Conservation (phyloP, 805 yeast genomes). For the Saccharomyces jurei region DNA sequence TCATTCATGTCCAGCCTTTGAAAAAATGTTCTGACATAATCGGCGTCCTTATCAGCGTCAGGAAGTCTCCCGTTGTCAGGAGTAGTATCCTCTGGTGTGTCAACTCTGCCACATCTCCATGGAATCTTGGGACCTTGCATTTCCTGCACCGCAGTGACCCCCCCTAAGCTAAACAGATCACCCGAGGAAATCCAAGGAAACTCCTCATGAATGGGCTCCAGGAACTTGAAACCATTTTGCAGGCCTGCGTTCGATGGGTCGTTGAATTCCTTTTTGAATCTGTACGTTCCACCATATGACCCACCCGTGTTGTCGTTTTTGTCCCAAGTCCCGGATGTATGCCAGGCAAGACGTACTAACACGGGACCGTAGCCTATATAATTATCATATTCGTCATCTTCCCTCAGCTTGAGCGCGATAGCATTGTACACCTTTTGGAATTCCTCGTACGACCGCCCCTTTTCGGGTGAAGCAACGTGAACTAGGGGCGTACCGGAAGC, state of each 20-base stretch:
- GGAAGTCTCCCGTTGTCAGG: constrained; percentile 71
- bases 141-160: constrained; percentile 71
- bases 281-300: constrained; percentile 65
- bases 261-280: constrained; percentile 40
- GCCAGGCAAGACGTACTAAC: constrained; percentile 78
- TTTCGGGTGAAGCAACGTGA: constrained; percentile 29
- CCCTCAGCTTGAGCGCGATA: constrained; percentile 55
- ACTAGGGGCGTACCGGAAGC: constrained; percentile 33
- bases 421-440: constrained; percentile 65
- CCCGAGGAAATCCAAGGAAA: constrained; percentile 71
- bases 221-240: constrained; percentile 46
- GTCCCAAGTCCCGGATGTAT: constrained; percentile 76
- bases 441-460: constrained; percentile 35
- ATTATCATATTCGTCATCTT: constrained; percentile 52
- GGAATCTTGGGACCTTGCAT: constrained; percentile 69
- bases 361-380: constrained; percentile 70
- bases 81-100: constrained; percentile 40
- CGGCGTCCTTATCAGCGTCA: constrained; percentile 56
- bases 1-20: constrained; percentile 60
- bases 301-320: constrained; percentile 51
- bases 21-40: constrained; percentile 58
- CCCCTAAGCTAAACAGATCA: constrained; percentile 73
- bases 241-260: constrained; percentile 62
- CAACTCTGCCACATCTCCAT: constrained; percentile 80
- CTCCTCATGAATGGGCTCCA: constrained; percentile 44